phyloP scores from a whole-genome alignment of 2,329 filamentous ascomycete species.

The Trichoderma endophyticum region DNA sequence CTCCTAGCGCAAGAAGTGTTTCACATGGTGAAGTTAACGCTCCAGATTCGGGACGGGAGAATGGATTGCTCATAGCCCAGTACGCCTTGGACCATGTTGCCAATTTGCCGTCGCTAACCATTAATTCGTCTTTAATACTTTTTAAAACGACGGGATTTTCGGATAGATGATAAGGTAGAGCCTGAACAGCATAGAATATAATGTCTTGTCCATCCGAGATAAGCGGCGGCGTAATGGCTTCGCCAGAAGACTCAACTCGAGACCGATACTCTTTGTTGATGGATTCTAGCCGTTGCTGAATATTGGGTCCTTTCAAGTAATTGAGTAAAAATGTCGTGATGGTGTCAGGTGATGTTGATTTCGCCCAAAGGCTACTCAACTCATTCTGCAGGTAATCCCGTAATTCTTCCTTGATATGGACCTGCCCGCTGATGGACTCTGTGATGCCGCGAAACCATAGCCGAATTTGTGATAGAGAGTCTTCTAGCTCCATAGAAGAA shows the following conservation, averaged over 20 bases:
- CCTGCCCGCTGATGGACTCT: not conserved
- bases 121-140: not conserved
- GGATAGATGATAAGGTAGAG: not conserved
- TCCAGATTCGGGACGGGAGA: not conserved
- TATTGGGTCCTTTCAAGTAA: not conserved
- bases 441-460: not conserved
- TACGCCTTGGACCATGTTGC: not conserved
- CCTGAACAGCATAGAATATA: not conserved
- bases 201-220: not conserved
- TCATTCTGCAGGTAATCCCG: not conserved
- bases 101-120: not conserved
- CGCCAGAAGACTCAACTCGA: not conserved
- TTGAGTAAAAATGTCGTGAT: not conserved
- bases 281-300: not conserved
- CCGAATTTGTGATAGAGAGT: not conserved
- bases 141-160: not conserved
- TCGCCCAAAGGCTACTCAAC: not conserved
- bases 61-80: not conserved
- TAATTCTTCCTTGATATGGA: not conserved
- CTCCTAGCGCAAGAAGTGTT: not conserved
- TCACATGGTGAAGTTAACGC: not conserved
- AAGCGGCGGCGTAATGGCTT: not conserved
- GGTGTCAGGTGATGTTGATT: not conserved
- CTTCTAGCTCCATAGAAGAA: not conserved
- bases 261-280: not conserved